Conservation (phyloP, 192 early-diverging fungal genomes). For the Coemansia sp. region DNA sequence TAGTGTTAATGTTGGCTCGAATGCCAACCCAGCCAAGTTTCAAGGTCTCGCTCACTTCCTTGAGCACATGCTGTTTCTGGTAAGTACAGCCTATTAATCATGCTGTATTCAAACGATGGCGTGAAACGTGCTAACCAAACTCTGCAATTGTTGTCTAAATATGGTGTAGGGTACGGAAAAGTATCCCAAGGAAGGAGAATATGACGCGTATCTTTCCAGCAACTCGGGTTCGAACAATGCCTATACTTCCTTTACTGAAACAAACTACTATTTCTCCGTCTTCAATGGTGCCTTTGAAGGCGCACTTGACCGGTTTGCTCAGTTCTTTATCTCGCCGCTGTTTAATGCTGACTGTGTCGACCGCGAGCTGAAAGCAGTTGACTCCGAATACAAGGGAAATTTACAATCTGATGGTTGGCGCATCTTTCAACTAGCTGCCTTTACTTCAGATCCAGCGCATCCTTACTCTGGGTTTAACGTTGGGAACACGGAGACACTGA, state of each 20-base stretch:
- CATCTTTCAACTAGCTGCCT: not conserved
- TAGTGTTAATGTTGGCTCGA: conserved; percentile 62
- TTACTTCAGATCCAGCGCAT: conserved; percentile 58
- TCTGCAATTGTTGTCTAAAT: not conserved
- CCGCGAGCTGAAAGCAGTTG: conserved; percentile 85
- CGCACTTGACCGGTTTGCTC: conserved; percentile 72
- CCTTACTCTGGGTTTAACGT: conserved; percentile 81
- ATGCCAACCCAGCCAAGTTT: conserved; percentile 58
- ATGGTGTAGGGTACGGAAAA: conserved; percentile 57
- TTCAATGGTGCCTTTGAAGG: conserved; percentile 52
- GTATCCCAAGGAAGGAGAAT: conserved; percentile 66
- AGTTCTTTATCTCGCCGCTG: conserved; percentile 88
- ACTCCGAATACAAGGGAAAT: conserved; percentile 90
- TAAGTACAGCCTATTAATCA: not conserved
- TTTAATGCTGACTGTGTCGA: conserved; percentile 79
- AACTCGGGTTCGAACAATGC: conserved; percentile 41
- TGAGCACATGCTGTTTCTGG: conserved; percentile 70
- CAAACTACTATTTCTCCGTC: conserved; percentile 26
- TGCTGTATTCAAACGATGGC: not conserved
- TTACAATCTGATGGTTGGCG: conserved; percentile 61
- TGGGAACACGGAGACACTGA: conserved; percentile 81
- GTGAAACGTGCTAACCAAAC: not conserved
- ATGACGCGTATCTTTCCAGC: conserved; percentile 31
- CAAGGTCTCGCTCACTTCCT: conserved; percentile 70
- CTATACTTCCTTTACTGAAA: conserved; percentile 13